Conservation (phyloP, 2,329 filamentous ascomycete species). For the Trichoderma sp. region DNA sequence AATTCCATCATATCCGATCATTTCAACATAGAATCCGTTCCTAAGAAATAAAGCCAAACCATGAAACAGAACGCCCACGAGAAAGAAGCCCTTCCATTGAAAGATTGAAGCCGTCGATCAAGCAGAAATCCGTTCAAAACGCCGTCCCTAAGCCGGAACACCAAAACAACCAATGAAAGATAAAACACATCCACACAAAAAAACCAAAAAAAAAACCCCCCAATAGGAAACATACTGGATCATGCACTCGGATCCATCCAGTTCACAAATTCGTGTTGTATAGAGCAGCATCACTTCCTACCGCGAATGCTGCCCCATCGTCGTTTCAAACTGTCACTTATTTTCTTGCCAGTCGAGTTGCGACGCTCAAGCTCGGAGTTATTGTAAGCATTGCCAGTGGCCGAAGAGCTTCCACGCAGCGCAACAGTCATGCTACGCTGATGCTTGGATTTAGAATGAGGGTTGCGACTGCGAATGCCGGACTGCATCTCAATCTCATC, state of each 20-base stretch:
- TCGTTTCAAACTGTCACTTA: conserved; percentile 55
- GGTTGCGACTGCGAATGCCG: neutral
- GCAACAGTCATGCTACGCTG: conserved; percentile 49
- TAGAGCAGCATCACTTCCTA: conserved; percentile 30
- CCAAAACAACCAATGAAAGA: neutral
- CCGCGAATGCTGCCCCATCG: conserved; percentile 55
- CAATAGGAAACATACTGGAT: no score
- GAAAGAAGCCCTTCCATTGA: neutral
- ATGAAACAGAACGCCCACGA: neutral
- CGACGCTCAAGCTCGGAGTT: conserved; percentile 36
- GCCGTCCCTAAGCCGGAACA: neutral
- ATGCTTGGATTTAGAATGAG: conserved; percentile 30
- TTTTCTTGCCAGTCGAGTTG: conserved; percentile 45
- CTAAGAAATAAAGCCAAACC: neutral
- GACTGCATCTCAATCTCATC: conserved; percentile 18
- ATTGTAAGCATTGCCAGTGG: conserved; percentile 8
- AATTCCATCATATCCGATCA: neutral
- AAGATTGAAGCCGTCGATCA: neutral
- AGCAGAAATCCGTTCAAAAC: neutral
- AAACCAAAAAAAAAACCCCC: neutral
- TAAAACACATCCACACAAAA: neutral
- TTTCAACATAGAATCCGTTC: neutral
- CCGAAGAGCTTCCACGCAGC: neutral
- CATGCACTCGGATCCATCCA: neutral
- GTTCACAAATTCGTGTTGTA: neutral